Evolutionary conservation across 441 rosid genomes (phyloP).

Genomic region (Francoa sonchifolia): DNA sequence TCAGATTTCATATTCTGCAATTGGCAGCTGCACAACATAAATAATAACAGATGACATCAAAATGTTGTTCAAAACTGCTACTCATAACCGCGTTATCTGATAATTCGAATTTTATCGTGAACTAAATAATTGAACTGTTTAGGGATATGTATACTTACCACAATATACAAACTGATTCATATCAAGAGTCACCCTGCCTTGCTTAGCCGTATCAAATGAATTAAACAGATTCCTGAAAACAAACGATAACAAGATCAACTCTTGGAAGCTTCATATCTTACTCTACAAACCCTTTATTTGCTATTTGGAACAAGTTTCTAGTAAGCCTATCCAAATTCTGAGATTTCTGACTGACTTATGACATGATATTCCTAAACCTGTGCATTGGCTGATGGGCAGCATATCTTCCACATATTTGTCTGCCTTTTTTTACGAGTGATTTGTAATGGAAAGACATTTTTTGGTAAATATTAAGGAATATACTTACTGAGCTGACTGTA

Average conservation of each 20-base stretch:
- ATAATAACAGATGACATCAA: slow-evolving; percentile 1
- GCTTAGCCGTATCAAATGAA: slow-evolving; percentile 58
- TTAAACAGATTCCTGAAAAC: slow-evolving; percentile 43
- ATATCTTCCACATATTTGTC: not conserved
- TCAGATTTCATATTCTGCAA: slow-evolving; percentile 42
- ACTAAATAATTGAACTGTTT: not conserved
- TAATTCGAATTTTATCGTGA: not conserved
- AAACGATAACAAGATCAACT: not conserved
- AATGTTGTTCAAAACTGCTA: no score
- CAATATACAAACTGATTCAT: slow-evolving; percentile 56
- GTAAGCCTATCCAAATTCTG: not conserved
- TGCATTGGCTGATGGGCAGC: no score
- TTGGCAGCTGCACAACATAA: slow-evolving; percentile 38
- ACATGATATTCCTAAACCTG: no score
- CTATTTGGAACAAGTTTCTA: not conserved
- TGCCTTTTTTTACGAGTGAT: not conserved
- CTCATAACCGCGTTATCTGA: not conserved
- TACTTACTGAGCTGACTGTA: slow-evolving; percentile 52
- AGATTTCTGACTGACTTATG: no score
- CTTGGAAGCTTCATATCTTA: no score
- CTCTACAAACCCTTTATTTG: not conserved
- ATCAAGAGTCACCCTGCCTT: slow-evolving; percentile 56
- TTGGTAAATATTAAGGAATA: not conserved
- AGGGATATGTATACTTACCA: slow-evolving; percentile 29
- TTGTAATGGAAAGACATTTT: not conserved